Evolutionary conservation across 2,329 filamentous ascomycete genomes (phyloP), one percentile per base, ranked within the genome.

Genomic region (Neonectria neomacrospora): DNA sequence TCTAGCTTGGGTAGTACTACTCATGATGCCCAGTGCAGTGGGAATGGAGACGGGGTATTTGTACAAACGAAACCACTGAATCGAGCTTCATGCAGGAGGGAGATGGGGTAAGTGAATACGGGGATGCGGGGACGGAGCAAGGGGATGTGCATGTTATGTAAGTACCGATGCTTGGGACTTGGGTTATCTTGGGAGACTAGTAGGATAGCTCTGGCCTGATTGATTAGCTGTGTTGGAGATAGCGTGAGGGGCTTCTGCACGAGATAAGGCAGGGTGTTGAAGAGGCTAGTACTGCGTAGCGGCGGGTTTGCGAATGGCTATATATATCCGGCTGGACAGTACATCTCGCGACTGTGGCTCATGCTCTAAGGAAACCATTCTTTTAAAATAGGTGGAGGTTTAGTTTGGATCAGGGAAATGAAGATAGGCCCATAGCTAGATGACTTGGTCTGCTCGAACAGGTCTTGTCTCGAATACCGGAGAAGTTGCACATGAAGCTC

Each of bases 181-280:
- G 16, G 34, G 28, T 34, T 20, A 47, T 41, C 26, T 44, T 23
- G 34, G 51, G 54, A 45, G 9, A 14, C 32, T 16, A 22, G 44
- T 16, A 22, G 44, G 10, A 30, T 18, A 37, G 26, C 44, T 20
- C 42, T 32, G 16, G 34, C 22, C 16, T 18, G 30, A 45, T 32
- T 16, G 44, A 32, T 9, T 10, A 41, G 22, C 8, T 18, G n/a
- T 10, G 37, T 20, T 20, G 16, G 20, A 47, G 48, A 59, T 59
- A 59, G 30, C 50, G 56, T 44, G 20, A 18, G 50, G 50, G 22
- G 50, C 22, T 32, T 39, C 28, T 34, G 14, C 56, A 14, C 0
- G 12, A 59, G 56, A 59, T 59, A 59, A 59, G 48, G 39, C 22
- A 22, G 34, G 48, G 48, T 20, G 7, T 7, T 12, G n/a, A 37